phyloP scores from a whole-genome alignment of 176 grass and related monocot species.

The Zea mays region Zm-B73-REFERENCE-NAM-5.0 NC_050099.1:139055001-139055500 shows the following conservation, averaged over 20 bases:
- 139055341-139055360: constrained; percentile 23
- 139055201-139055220: constrained; percentile 2
- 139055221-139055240: constrained; percentile 6
- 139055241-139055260: constrained; percentile 1
- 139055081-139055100: background rate
- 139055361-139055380: background rate
- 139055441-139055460: background rate
- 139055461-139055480: constrained; percentile 11
- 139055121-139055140: background rate
- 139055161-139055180: background rate
- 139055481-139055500: background rate
- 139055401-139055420: background rate
- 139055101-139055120: background rate
- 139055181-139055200: background rate
- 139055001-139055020: background rate
- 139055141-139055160: background rate
- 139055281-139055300: constrained; percentile 97
- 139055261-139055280: constrained; percentile 37
- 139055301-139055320: constrained; percentile 71
- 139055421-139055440: constrained; percentile 16
- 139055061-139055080: background rate
- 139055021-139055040: background rate
- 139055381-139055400: constrained; percentile 1
- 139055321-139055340: constrained; percentile 32
- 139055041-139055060: background rate